These are phyloP conservation scores for Hypoxylon sp. DNA, from an alignment of 2,329 filamentous ascomycete genomes.

Conservation along the genomic window DNA sequence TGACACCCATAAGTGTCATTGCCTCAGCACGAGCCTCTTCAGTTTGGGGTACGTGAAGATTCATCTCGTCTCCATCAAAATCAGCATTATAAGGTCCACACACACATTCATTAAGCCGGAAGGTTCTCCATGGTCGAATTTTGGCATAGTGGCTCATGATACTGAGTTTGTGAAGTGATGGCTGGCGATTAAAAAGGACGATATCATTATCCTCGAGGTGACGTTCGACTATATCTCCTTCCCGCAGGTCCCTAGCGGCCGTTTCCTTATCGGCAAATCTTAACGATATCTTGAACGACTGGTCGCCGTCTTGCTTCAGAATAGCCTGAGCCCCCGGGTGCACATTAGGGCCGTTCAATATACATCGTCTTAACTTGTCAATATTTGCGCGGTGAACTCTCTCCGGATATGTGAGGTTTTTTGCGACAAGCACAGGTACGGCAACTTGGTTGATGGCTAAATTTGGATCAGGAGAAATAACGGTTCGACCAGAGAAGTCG, in stretches of 20 bases:
- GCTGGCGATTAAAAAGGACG: conserved; percentile 97
- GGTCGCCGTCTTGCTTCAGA: conserved; percentile 74
- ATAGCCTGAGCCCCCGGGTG: conserved; percentile 93
- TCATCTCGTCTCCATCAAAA: conserved; percentile 99
- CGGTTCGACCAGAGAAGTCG: conserved; percentile 96
- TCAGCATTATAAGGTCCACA: conserved; percentile 99
- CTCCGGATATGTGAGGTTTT: conserved; percentile 96
- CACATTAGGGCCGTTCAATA: conserved; percentile 80
- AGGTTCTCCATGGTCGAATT: conserved; percentile 94
- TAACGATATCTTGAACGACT: conserved; percentile 77
- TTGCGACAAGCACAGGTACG: conserved; percentile 91
- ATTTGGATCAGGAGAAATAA: conserved; percentile 98
- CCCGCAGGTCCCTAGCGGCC: conserved; percentile 80
- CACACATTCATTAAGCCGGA: conserved; percentile 97
- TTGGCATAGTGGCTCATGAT: conserved; percentile 97
- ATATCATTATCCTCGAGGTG: conserved; percentile 97
- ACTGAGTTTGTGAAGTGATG: conserved; percentile 97
- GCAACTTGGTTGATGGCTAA: conserved; percentile 94
- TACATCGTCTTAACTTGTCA: conserved; percentile 80
- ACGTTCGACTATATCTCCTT: conserved; percentile 92
- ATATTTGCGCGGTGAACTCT: conserved; percentile 88
- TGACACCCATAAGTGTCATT: conserved; percentile 97
- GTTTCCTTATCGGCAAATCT: conserved; percentile 80
- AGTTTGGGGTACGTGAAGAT: conserved; percentile 96
- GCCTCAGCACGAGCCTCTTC: conserved; percentile 97